phyloP scores from a whole-genome alignment of 2,329 filamentous ascomycete species.

The Aspergillus tanneri region DNA sequence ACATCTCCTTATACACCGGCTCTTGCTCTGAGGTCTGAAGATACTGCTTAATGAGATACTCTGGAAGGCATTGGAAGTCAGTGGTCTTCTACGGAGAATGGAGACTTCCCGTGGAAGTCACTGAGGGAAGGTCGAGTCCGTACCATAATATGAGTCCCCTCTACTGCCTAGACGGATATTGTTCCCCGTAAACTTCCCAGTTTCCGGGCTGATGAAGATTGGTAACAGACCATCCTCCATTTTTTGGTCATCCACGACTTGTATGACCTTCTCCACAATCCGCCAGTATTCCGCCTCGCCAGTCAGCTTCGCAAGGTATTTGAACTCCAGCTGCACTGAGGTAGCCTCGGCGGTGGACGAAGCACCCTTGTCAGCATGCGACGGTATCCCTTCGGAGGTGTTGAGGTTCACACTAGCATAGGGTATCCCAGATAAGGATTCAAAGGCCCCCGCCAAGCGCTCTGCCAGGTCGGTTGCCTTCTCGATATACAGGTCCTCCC shows the following conservation, averaged over 20 bases:
- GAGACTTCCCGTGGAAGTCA: background rate
- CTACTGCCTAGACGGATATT: constrained; percentile 92
- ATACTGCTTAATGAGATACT: constrained; percentile 98
- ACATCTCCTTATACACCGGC: constrained; percentile 84
- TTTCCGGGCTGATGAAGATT: constrained; percentile 81
- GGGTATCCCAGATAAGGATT: constrained; percentile 81
- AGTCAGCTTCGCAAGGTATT: constrained; percentile 91
- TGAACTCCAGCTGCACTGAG: constrained; percentile 91
- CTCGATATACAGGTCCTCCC: constrained; percentile 91
- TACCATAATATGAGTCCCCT: constrained; percentile 90
- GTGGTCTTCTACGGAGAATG: too few relatives aligned
- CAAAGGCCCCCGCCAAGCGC: constrained; percentile 80
- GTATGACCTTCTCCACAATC: constrained; percentile 84
- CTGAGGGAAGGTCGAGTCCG: constrained; percentile 8
- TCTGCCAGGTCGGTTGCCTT: constrained; percentile 93
- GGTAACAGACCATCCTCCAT: constrained; percentile 80
- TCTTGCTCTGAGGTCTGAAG: constrained; percentile 88
- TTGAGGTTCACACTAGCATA: constrained; percentile 88
- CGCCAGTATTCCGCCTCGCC: constrained; percentile 93
- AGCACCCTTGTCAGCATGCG: constrained; percentile 80
- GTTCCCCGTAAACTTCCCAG: constrained; percentile 73
- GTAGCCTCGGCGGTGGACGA: constrained; percentile 94
- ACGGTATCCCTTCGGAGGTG: constrained; percentile 70
- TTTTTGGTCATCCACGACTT: constrained; percentile 81
- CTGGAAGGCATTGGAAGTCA: constrained; percentile 37